Evolutionary conservation across 2,329 filamentous ascomycete species (phyloP).

Genomic region (Oidium heveae): DNA sequence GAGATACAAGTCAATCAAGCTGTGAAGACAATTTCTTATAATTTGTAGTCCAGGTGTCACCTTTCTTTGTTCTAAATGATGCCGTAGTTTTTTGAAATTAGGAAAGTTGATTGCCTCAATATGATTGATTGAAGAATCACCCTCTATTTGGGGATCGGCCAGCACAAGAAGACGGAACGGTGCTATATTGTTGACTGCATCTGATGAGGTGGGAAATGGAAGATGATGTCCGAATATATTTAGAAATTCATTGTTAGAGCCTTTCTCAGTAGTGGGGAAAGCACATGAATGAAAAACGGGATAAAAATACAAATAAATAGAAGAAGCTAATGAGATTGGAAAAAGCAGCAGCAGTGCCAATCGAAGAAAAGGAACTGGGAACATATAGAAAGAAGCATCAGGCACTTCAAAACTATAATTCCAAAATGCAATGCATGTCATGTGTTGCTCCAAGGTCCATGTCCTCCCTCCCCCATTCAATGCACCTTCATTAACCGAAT

Average conservation of each 20-base stretch:
- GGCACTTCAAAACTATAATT: too few relatives aligned
- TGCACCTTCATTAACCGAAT: too few relatives aligned
- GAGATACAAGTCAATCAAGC: slow-evolving; percentile 32
- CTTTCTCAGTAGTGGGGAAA: slow-evolving; percentile 31
- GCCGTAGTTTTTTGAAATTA: slow-evolving; percentile 19
- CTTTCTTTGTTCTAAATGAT: slow-evolving; percentile 2
- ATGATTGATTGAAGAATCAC: slow-evolving; percentile 57
- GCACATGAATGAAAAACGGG: slow-evolving; percentile 57
- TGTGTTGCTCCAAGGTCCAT: too few relatives aligned
- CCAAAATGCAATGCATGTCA: too few relatives aligned
- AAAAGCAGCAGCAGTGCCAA: slow-evolving; percentile 22
- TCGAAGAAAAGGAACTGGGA: slow-evolving; percentile 12
- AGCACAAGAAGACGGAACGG: slow-evolving; percentile 73
- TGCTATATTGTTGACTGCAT: slow-evolving; percentile 19
- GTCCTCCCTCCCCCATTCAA: too few relatives aligned
- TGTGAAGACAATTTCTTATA: slow-evolving; percentile 27
- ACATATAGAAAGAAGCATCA: slow-evolving; percentile 13
- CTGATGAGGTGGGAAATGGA: slow-evolving; percentile 8
- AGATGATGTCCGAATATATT: slow-evolving; percentile 9
- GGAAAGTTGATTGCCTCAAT: slow-evolving; percentile 27
- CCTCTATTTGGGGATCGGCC: slow-evolving; percentile 82
- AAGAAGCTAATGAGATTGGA: slow-evolving; percentile 43
- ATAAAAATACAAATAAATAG: slow-evolving; percentile 67
- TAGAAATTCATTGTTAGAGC: slow-evolving; percentile 8
- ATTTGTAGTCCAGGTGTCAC: slow-evolving; percentile 18